Conservation (phyloP, 1,284 basidiomycete species). For the Ustilago crameri region DNA sequence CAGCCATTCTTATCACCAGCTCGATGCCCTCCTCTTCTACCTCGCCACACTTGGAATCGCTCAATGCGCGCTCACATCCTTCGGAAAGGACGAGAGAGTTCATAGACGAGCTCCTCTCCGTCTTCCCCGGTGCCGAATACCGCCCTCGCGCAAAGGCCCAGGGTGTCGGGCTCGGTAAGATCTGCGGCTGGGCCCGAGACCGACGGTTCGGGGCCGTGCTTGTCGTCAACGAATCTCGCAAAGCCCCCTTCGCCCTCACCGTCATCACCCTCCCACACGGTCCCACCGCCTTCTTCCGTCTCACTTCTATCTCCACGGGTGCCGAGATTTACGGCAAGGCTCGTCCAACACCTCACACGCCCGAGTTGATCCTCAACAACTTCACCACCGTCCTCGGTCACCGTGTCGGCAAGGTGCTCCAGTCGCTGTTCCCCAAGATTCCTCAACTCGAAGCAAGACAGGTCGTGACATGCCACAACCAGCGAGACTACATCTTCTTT, state of each 20-base stretch:
- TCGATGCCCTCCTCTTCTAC: constrained; percentile 63
- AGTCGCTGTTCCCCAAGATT: constrained; percentile 91
- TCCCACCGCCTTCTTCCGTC: constrained; percentile 94
- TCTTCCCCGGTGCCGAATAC: constrained; percentile 96
- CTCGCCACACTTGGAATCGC: constrained; percentile 55
- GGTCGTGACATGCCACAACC: constrained; percentile 96
- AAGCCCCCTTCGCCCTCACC: constrained; percentile 83
- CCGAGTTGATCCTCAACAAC: constrained; percentile 94
- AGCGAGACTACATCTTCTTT: constrained; percentile 98
- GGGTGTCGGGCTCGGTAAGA: constrained; percentile 90
- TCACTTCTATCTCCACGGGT: constrained; percentile 86
- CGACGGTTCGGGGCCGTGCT: constrained; percentile 87
- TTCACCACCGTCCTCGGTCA: constrained; percentile 95
- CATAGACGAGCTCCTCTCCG: constrained; percentile 84
- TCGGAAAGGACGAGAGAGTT: constrained; percentile 70
- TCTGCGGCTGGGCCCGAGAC: constrained; percentile 91
- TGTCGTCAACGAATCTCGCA: constrained; percentile 91
- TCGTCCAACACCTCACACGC: constrained; percentile 88
- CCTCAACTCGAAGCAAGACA: constrained; percentile 96
- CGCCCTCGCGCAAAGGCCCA: constrained; percentile 88
- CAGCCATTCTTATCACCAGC: constrained; percentile 63
- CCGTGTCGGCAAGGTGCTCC: constrained; percentile 90
- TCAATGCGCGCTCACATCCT: constrained; percentile 74
- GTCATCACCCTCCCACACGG: constrained; percentile 89
- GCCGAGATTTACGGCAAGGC: constrained; percentile 88